These are phyloP conservation scores for Melastoma candidum DNA, from an alignment of 441 rosid species.

Conservation along the genomic window DNA sequence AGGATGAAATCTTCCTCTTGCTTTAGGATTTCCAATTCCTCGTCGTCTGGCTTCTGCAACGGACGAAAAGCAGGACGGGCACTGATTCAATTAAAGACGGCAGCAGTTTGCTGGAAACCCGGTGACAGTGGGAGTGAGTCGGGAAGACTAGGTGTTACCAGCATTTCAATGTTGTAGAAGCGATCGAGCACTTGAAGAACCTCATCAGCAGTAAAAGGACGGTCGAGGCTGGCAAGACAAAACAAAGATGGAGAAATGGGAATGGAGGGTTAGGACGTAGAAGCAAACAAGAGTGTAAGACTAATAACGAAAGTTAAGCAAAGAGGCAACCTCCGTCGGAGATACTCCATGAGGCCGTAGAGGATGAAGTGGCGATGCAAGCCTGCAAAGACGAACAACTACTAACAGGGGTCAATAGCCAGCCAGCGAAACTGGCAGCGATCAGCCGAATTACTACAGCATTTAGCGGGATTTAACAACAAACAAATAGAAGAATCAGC, in stretches of 20 bases:
- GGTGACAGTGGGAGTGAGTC: no score
- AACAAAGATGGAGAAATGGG: conserved; percentile 9
- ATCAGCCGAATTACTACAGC: no score
- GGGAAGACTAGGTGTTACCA: conserved; percentile 30
- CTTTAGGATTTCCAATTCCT: conserved; percentile 62
- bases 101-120: no score
- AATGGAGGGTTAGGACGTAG: background rate
- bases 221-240: conserved; percentile 54
- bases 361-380: conserved; percentile 90
- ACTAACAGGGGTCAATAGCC: background rate
- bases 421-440: no score
- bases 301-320: background rate
- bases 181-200: conserved; percentile 85
- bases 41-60: conserved; percentile 76
- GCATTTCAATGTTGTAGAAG: conserved; percentile 89
- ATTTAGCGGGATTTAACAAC: no score
- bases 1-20: conserved; percentile 83
- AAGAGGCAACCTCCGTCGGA: conserved; percentile 59
- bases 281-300: background rate
- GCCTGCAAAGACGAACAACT: conserved; percentile 34
- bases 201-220: conserved; percentile 78
- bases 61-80: no score
- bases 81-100: no score
- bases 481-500: no score
- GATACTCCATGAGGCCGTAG: conserved; percentile 87